These are phyloP conservation scores for Microbotryum saponariae DNA, from an alignment of 1,284 basidiomycete species.

Conservation along the genomic window DNA sequence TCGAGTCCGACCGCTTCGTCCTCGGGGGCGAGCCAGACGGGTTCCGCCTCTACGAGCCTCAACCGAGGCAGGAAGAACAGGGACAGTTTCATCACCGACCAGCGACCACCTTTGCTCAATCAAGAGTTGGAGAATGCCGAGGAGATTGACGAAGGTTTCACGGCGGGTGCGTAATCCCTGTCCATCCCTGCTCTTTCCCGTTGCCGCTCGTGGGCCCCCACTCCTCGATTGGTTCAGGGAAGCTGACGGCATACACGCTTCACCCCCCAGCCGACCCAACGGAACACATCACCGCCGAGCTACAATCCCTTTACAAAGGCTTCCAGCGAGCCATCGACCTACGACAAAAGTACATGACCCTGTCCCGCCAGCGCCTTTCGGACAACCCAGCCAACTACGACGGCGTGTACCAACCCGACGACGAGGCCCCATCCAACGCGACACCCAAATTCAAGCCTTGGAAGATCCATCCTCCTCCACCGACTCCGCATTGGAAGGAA, in stretches of 20 bases:
- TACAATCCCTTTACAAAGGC: conserved; percentile 41
- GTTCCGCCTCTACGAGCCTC: background rate
- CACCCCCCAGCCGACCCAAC: conserved; percentile 16
- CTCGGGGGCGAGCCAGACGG: background rate
- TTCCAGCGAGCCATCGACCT: conserved; percentile 74
- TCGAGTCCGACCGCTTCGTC: background rate
- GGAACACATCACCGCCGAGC: conserved; percentile 37
- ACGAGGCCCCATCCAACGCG: conserved; percentile 9
- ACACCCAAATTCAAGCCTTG: conserved; percentile 50
- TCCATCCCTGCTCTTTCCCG: background rate
- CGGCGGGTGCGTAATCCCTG: conserved; percentile 10
- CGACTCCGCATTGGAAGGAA: conserved; percentile 80
- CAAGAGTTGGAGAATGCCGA: conserved; percentile 21
- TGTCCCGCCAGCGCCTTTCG: conserved; percentile 71
- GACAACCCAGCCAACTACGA: conserved; percentile 89
- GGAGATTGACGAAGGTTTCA: conserved; percentile 27
- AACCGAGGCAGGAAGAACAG: background rate
- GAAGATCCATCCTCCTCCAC: conserved; percentile 82
- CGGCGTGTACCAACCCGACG: conserved; percentile 41
- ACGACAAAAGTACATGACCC: conserved; percentile 82
- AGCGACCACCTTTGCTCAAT: conserved; percentile 16
- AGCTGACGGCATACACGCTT: background rate
- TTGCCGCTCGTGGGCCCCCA: too few relatives aligned
- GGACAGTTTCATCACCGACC: background rate
- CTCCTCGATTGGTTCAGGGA: background rate